Conservation (phyloP, 83 land plant species). For the Picea engelmannii region DNA sequence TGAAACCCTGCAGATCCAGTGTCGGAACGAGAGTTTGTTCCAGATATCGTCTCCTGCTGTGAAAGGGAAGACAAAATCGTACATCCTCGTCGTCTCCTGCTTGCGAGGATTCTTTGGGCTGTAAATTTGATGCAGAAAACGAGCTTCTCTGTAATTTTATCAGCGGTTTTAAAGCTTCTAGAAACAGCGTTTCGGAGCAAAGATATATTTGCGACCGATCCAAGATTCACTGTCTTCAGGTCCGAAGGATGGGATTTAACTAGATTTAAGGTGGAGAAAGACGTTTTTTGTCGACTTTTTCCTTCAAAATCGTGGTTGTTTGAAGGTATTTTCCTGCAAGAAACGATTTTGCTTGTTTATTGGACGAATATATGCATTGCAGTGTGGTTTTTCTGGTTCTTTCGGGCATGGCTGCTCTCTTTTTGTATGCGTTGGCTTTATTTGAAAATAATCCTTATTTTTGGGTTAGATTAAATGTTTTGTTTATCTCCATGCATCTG, state of each 20-base stretch:
- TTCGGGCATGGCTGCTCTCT: background rate
- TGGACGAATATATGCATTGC: no score
- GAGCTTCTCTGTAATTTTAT: background rate
- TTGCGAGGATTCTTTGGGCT: background rate
- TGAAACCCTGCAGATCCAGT: background rate
- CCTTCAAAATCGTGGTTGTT: background rate
- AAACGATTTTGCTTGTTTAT: no score
- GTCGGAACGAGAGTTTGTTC: background rate
- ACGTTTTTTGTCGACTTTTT: background rate
- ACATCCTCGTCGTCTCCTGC: no score
- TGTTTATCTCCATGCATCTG: background rate
- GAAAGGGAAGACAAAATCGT: background rate
- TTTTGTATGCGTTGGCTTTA: background rate
- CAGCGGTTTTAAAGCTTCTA: background rate
- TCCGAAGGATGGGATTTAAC: background rate
- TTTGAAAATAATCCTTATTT: background rate
- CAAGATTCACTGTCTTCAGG: background rate
- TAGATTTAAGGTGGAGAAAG: background rate
- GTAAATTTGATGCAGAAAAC: background rate
- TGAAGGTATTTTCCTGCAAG: no score
- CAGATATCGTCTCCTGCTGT: background rate
- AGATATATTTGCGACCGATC: background rate
- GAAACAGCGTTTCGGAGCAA: background rate
- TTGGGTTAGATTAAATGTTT: background rate
- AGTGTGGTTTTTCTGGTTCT: background rate